Evolutionary conservation across 2,329 filamentous ascomycete species (phyloP), one percentile per base, ranked within the genome.

Genomic region (Passalora sequoiae): DNA sequence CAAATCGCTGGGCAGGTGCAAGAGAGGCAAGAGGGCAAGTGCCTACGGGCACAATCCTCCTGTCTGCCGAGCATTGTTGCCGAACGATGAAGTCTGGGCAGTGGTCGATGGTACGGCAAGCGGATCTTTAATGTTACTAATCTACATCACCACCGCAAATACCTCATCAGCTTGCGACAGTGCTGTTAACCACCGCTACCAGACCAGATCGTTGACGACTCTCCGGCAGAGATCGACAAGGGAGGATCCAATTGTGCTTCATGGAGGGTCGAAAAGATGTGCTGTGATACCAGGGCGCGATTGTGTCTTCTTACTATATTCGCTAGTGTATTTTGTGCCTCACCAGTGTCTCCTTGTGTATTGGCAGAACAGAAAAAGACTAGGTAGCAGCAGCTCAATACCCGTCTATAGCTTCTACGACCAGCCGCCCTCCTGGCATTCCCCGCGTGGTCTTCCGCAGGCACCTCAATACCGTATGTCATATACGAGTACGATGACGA

Each of bases 81-180:
- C 31, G 28, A 35, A 33, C 29, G 37, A 35, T 36, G 42, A 40
- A 39, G 41, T 29, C 19, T 13, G 41, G 31, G 37, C 29, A 41
- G 44, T 30, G 40, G 38, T 10, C 43, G 47, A 30, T 43, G 38
- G 29, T 38, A 44, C 46, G 47, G 49, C 51, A 31, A 54, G 53
- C 38, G 43, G 52, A 45, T 38, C 47, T 50, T 33, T 58, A 53
- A 57, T 56, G 55, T 56, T 45, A 58, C 53, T 56, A 59, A 56
- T 57, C 47, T 45, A 58, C 46, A 60, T 59, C 46, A 44, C 49
- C 49, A 49, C 50, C 51, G 45, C 54, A 53, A 46, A 44, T 48
- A 46, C 47, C 47, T 51, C 50, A 43, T 47, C 49, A 44, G 38
- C 30, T 40, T 28, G 40, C 38, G 32, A 44, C 25, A 27, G 25